Conservation (phyloP, 2,329 filamentous ascomycete species). For the Aspergillus awamori region DNA sequence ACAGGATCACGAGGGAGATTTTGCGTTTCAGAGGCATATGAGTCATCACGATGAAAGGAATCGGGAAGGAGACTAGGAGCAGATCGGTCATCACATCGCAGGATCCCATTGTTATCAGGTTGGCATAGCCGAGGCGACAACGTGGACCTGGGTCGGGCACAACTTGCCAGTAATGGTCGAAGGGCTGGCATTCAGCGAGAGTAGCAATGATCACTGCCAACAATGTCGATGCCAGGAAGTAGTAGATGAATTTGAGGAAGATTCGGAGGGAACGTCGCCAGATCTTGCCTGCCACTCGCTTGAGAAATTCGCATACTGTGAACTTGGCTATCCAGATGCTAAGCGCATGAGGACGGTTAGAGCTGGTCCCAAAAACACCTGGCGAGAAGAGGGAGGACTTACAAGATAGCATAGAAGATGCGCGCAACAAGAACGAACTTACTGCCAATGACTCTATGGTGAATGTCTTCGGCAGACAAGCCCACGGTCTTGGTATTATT, state of each 20-base stretch:
- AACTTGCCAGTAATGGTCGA: conserved; percentile 76
- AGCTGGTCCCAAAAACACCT: conserved; percentile 13
- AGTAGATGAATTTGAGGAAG: conserved; percentile 71
- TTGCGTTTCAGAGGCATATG: conserved; percentile 77
- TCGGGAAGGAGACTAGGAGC: conserved; percentile 82
- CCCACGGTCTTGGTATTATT: conserved; percentile 74
- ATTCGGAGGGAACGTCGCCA: conserved; percentile 78
- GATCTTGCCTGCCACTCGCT: conserved; percentile 77
- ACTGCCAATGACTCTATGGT: conserved; percentile 71
- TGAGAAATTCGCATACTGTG: conserved; percentile 88
- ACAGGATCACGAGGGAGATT: conserved; percentile 75
- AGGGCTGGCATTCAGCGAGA: conserved; percentile 79
- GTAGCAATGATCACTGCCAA: conserved; percentile 78
- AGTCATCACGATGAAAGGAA: conserved; percentile 81
- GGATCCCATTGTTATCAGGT: conserved; percentile 86
- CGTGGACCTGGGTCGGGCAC: conserved; percentile 80
- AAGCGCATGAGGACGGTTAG: conserved; percentile 15
- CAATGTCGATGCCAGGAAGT: conserved; percentile 77
- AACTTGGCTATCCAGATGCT: conserved; percentile 92
- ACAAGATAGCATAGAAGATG: conserved; percentile 89
- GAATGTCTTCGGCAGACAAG: conserved; percentile 60
- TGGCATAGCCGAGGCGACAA: conserved; percentile 84
- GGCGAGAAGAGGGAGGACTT: conserved; percentile 41
- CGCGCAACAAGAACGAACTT: conserved; percentile 78
- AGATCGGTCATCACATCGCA: conserved; percentile 89